These are phyloP conservation scores for Cicer chorassanicum DNA, from an alignment of 306 rosid species.

Conservation along the genomic window DNA sequence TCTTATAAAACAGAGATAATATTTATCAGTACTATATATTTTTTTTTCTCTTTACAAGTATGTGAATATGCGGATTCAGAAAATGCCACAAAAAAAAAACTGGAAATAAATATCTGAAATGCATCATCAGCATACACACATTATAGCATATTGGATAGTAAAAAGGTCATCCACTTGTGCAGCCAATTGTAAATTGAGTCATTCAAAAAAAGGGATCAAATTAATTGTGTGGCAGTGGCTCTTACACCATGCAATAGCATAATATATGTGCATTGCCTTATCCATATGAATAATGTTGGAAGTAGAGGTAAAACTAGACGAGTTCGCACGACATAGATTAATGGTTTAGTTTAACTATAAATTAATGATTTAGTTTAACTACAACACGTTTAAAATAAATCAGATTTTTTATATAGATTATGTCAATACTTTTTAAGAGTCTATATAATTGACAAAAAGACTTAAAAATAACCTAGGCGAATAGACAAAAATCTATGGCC, in stretches of 20 bases:
- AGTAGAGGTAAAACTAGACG: no score
- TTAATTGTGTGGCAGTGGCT: conserved; percentile 19
- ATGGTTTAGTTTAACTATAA: no score
- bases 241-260: conserved; percentile 26
- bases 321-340: no score
- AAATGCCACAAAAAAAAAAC: neutral
- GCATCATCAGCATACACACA: conserved; percentile 27
- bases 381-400: no score
- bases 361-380: no score
- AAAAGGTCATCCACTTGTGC: conserved; percentile 45
- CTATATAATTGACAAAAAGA: no score
- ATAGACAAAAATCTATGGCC: no score
- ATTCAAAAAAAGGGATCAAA: conserved; percentile 12
- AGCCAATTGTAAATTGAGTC: conserved; percentile 26
- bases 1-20: no score
- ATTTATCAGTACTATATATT: neutral
- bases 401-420: no score
- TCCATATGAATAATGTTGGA: conserved; percentile 18
- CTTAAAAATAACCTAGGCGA: no score
- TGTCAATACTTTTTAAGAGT: no score
- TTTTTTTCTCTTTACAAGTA: neutral
- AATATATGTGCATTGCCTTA: conserved; percentile 20
- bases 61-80: neutral
- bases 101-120: neutral
- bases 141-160: conserved; percentile 15